phyloP scores from a whole-genome alignment of 257 asterid genomes.

The Fraxinus anomala region DNA sequence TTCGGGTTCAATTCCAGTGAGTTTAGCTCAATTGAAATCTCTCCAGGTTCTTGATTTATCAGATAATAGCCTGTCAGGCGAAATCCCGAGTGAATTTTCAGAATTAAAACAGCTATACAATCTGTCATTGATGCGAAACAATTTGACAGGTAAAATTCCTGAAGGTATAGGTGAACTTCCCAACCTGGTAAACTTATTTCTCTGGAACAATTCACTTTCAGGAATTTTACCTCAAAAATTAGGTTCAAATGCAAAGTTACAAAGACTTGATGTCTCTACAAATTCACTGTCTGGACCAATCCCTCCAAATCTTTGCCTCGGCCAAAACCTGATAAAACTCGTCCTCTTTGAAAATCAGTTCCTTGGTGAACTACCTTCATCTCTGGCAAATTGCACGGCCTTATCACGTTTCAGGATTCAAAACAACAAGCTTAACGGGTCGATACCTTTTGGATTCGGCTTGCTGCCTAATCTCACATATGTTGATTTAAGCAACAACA shows the following conservation, averaged over 20 bases:
- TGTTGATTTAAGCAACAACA: constrained; percentile 47
- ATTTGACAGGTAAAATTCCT: constrained; percentile 39
- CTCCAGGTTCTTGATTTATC: constrained; percentile 41
- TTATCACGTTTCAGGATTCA: constrained; percentile 48
- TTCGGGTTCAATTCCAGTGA: constrained; percentile 38
- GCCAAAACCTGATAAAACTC: constrained; percentile 41
- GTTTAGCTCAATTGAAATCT: constrained; percentile 26
- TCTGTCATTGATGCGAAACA: constrained; percentile 37
- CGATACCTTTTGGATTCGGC: constrained; percentile 52
- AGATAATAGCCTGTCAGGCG: constrained; percentile 42
- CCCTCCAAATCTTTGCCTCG: constrained; percentile 39
- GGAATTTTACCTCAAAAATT: constrained; percentile 47
- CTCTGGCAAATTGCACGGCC: constrained; percentile 34
- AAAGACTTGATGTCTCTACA: constrained; percentile 50
- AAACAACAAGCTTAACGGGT: constrained; percentile 44
- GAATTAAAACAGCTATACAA: constrained; percentile 38
- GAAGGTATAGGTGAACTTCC: constrained; percentile 28
- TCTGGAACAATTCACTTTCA: constrained; percentile 44
- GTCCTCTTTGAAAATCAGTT: constrained; percentile 47
- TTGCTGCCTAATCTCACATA: constrained; percentile 36
- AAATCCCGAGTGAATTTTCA: constrained; percentile 36
- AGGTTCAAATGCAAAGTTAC: constrained; percentile 43
- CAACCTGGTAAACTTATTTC: constrained; percentile 36
- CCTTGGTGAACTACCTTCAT: constrained; percentile 44
- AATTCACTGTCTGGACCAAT: constrained; percentile 50